phyloP scores from a whole-genome alignment of 257 asterid genomes.

The Voacanga thouarsii region DNA sequence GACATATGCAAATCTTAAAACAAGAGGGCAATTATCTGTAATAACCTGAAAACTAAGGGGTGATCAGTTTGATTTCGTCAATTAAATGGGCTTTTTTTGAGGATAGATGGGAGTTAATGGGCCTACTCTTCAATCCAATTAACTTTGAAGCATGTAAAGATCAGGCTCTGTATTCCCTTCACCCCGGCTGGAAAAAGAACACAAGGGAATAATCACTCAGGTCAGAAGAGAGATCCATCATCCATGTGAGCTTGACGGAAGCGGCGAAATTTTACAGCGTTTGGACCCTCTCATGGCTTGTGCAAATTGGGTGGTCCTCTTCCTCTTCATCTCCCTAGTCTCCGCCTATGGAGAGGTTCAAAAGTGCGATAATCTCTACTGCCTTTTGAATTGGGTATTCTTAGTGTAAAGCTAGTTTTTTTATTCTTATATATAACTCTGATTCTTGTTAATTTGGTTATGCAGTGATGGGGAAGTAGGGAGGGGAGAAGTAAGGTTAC shows the following conservation, averaged over 20 bases:
- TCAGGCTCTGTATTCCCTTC: too few species aligned
- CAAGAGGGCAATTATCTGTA: not conserved
- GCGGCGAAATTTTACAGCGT: not conserved
- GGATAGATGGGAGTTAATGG: not conserved
- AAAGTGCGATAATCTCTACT: not conserved
- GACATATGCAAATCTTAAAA: not conserved
- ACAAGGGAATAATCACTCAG: too few species aligned
- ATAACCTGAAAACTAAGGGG: not conserved
- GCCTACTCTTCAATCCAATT: not conserved
- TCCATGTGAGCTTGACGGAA: not conserved
- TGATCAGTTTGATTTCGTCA: not conserved
- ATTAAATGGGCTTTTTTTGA: not conserved
- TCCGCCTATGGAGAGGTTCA: slow-evolving; percentile 3
- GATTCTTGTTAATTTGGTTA: not conserved
- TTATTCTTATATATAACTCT: not conserved
- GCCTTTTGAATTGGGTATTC: not conserved
- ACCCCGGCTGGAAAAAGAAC: not conserved
- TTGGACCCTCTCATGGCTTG: slow-evolving; percentile 21
- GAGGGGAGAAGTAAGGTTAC: not conserved
- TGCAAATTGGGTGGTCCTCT: slow-evolving; percentile 4
- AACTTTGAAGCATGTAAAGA: too few species aligned
- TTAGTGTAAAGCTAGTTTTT: not conserved
- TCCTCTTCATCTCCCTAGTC: slow-evolving; percentile 9
- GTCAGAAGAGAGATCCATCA: not conserved
- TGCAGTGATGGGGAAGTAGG: slow-evolving; percentile 23